phyloP scores from a whole-genome alignment of 768 basidiomycete species.

The Calocybe indica region DNA sequence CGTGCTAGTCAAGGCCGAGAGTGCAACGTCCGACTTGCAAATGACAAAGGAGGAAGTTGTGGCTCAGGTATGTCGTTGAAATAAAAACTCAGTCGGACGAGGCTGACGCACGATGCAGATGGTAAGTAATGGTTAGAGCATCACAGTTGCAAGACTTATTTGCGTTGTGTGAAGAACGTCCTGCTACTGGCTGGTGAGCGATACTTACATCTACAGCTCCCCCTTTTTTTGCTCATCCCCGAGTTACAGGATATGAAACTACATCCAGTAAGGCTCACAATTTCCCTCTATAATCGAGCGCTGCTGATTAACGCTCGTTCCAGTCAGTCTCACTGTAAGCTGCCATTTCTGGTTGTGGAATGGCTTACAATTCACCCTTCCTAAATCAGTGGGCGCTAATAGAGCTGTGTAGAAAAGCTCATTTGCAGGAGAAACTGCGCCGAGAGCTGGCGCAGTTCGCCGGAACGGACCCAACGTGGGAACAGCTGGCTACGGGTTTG shows the following conservation, averaged over 20 bases:
- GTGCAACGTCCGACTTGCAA: slow-evolving; percentile 18
- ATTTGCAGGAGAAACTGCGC: slow-evolving; percentile 42
- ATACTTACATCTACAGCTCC: neutral
- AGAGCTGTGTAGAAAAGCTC: slow-evolving; percentile 40
- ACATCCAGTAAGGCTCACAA: slow-evolving; percentile 32
- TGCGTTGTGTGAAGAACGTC: no score
- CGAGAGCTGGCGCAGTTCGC: slow-evolving; percentile 40
- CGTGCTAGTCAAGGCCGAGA: slow-evolving; percentile 29
- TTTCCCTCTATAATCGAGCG: slow-evolving; percentile 2
- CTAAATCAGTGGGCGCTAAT: slow-evolving; percentile 47
- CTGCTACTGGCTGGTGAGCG: neutral
- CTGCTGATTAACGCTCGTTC: neutral
- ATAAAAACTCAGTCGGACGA: neutral
- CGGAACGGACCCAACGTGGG: slow-evolving; percentile 43
- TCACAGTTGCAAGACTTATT: slow-evolving; percentile 8
- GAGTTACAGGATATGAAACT: slow-evolving; percentile 46
- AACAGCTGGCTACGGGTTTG: slow-evolving; percentile 41
- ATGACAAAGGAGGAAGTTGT: slow-evolving; percentile 33
- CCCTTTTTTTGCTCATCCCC: slow-evolving; percentile 23
- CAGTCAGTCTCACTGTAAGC: slow-evolving; percentile 32
- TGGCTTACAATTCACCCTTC: neutral
- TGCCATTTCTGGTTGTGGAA: neutral
- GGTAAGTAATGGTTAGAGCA: slow-evolving; percentile 3
- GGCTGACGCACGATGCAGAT: neutral
- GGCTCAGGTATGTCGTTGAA: slow-evolving; percentile 22